phyloP scores from a whole-genome alignment of 1,139 yeast species.

The Sporopachydermia cereana region DNA sequence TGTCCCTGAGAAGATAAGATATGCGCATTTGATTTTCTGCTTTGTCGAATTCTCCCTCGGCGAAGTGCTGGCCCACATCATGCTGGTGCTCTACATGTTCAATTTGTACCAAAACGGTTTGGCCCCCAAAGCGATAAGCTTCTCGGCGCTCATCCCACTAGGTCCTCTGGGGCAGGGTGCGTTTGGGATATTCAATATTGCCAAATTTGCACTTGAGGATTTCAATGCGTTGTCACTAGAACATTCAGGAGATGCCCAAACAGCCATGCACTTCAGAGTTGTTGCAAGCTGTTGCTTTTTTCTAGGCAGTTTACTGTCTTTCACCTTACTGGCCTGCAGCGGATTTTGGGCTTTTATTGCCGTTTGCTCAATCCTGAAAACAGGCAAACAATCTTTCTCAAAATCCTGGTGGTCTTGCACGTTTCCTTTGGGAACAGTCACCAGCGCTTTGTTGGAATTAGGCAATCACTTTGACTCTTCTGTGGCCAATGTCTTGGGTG shows the following conservation, averaged over 20 bases:
- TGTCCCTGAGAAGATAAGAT: conserved; percentile 33
- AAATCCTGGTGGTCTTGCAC: conserved; percentile 79
- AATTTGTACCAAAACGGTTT: conserved; percentile 46
- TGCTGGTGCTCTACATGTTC: conserved; percentile 46
- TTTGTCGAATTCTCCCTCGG: conserved; percentile 62
- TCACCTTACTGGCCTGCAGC: conserved; percentile 49
- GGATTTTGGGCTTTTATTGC: conserved; percentile 52
- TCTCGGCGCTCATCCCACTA: conserved; percentile 47
- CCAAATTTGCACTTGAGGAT: conserved; percentile 27
- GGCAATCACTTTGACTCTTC: conserved; percentile 32
- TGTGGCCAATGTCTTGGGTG: conserved; percentile 49
- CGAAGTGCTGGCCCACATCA: conserved; percentile 43
- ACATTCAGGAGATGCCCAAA: no score
- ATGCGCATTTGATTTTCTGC: conserved; percentile 42
- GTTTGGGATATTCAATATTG: conserved; percentile 50
- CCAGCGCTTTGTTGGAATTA: conserved; percentile 45
- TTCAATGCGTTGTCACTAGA: conserved; percentile 8
- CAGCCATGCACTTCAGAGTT: conserved; percentile 7
- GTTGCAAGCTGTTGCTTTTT: not conserved
- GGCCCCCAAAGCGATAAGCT: conserved; percentile 39
- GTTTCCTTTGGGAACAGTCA: conserved; percentile 83
- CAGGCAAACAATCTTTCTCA: conserved; percentile 33
- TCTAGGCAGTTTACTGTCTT: conserved; percentile 20
- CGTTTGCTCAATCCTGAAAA: conserved; percentile 30
- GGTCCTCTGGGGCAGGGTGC: conserved; percentile 80